Percentiles rank a stretch among this genome's conserved stretches.
Conservation (phyloP, 805 yeast species). For the Yarrowia sp. region DNA sequence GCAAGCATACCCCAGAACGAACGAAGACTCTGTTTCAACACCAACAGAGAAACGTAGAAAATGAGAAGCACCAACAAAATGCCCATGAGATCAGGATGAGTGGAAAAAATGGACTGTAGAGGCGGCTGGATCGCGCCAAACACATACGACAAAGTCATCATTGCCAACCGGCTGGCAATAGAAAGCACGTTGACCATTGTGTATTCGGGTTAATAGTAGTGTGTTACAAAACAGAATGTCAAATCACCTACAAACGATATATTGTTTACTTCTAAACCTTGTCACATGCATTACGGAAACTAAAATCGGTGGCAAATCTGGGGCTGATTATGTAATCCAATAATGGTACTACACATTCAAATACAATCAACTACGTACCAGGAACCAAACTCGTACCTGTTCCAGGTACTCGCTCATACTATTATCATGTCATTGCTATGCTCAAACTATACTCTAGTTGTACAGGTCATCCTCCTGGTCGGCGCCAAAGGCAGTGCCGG, state of each 20-base stretch:
- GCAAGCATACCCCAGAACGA: slow-evolving; percentile 13
- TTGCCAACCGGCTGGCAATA: slow-evolving; percentile 3
- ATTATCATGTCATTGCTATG: not conserved
- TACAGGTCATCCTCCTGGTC: slow-evolving; percentile 64
- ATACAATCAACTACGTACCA: no score
- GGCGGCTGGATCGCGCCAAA: slow-evolving; percentile 14
- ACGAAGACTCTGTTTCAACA: not conserved
- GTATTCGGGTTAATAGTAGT: not conserved
- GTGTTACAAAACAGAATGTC: not conserved
- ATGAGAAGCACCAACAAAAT: slow-evolving; percentile 16
- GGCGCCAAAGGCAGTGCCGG: slow-evolving; percentile 45
- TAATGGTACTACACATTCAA: no score
- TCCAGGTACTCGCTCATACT: not conserved
- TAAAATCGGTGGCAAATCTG: not conserved
- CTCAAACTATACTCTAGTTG: slow-evolving; percentile 38
- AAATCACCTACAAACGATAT: no score
- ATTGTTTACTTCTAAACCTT: no score
- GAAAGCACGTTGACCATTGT: slow-evolving; percentile 1
- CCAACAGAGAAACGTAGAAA: slow-evolving; percentile 10
- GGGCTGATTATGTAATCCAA: not conserved
- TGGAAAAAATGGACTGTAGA: slow-evolving; percentile 4
- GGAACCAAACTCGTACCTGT: no score
- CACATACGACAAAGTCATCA: slow-evolving; percentile 9
- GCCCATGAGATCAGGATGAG: slow-evolving; percentile 21
- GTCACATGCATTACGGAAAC: not conserved